Evolutionary conservation across 2,329 filamentous ascomycete genomes (phyloP).

Genomic region (Aphanocladium album): DNA sequence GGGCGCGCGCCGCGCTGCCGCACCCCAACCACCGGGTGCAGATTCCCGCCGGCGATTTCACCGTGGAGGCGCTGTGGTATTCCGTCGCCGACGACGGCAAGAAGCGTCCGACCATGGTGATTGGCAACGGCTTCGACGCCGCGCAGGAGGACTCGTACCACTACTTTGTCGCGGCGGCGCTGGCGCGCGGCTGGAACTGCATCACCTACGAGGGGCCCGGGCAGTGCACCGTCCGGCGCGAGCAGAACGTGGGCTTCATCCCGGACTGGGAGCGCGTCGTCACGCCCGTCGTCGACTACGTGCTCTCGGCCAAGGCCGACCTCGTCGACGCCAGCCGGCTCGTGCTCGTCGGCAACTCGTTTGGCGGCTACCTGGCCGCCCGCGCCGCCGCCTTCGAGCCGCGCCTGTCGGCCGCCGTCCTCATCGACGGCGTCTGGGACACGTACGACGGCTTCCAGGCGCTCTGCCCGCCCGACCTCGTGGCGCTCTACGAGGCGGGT

Average conservation of each 20-base stretch:
- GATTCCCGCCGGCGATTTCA: conserved; percentile 24
- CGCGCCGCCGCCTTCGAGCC: conserved; percentile 40
- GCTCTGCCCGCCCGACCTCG: neutral
- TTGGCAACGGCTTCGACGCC: conserved; percentile 34
- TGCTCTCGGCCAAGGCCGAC: conserved; percentile 13
- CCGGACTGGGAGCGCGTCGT: conserved; percentile 38
- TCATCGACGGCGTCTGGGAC: conserved; percentile 35
- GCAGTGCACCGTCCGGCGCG: conserved; percentile 35
- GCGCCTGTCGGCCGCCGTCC: conserved; percentile 34
- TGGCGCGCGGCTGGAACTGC: conserved; percentile 37
- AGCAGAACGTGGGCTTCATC: conserved; percentile 39
- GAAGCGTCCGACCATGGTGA: conserved; percentile 28
- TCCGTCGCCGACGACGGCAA: conserved; percentile 3
- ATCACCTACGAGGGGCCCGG: conserved; percentile 44
- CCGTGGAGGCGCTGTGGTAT: conserved; percentile 26
- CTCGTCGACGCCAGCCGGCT: conserved; percentile 28
- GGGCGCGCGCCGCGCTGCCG: conserved; percentile 28
- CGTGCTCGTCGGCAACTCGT: conserved; percentile 35
- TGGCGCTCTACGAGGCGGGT: conserved; percentile 8
- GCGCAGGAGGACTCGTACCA: conserved; percentile 36
- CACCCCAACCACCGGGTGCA: conserved; percentile 19
- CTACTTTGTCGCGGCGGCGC: conserved; percentile 19
- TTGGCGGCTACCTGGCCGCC: conserved; percentile 35
- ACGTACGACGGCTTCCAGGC: conserved; percentile 14
- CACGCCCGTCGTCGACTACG: conserved; percentile 35